A percentile compares a stretch with the other conserved stretches of the same genome.
These are phyloP conservation scores for Pichia sp. DNA, from an alignment of 1,139 yeast genomes.

Conservation along the genomic window DNA sequence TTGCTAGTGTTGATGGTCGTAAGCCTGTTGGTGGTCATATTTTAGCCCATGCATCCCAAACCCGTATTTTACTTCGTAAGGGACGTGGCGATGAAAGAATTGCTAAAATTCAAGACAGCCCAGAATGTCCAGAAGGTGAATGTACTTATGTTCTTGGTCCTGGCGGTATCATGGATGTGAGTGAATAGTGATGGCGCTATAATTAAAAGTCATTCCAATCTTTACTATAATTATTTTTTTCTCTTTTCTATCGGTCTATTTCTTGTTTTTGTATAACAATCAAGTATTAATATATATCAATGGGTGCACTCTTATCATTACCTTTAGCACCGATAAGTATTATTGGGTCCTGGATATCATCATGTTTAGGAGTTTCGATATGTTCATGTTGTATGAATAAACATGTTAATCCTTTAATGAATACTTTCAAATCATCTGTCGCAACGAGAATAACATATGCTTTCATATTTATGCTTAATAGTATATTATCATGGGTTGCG, in stretches of 20 bases:
- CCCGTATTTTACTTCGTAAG: constrained; percentile 49
- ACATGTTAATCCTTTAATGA: constrained; percentile 46
- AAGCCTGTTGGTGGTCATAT: constrained; percentile 65
- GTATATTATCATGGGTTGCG: constrained; percentile 84
- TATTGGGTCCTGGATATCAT: constrained; percentile 64
- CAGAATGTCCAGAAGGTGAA: constrained; percentile 56
- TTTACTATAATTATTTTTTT: background rate
- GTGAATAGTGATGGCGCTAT: constrained; percentile 2
- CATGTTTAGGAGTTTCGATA: constrained; percentile 81
- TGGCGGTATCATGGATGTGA: constrained; percentile 34
- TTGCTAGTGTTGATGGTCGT: constrained; percentile 60
- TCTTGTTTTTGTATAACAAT: background rate
- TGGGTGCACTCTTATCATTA: constrained; percentile 83
- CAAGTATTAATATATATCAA: constrained; percentile 23
- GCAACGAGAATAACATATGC: constrained; percentile 84
- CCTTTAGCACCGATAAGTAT: constrained; percentile 54
- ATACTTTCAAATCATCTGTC: constrained; percentile 59
- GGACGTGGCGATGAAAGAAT: constrained; percentile 64
- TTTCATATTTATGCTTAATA: constrained; percentile 63
- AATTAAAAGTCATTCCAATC: background rate
- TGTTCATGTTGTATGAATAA: constrained; percentile 55
- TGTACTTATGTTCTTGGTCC: constrained; percentile 48
- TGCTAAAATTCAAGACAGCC: constrained; percentile 56
- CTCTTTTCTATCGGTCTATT: background rate
- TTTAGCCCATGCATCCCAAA: constrained; percentile 59